phyloP scores from a whole-genome alignment of 2,329 filamentous ascomycete species.

The Monascus ruber region DNA sequence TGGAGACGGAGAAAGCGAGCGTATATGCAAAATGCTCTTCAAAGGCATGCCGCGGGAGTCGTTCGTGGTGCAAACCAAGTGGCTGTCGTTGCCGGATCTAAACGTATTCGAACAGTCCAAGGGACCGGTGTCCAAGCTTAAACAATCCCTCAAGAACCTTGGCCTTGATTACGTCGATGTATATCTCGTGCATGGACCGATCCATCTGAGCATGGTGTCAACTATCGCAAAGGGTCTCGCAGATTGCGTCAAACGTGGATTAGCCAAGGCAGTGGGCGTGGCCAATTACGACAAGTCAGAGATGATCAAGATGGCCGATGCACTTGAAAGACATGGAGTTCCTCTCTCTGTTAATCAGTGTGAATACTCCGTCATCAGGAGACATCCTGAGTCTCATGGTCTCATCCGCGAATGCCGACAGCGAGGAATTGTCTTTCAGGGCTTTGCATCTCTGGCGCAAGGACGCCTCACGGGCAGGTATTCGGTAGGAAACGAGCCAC shows the following conservation, averaged over 20 bases:
- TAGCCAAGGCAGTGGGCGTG: conserved; percentile 33
- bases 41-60: conserved; percentile 21
- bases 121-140: conserved; percentile 25
- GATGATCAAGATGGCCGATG: conserved; percentile 34
- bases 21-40: conserved; percentile 31
- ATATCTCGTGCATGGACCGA: conserved; percentile 35
- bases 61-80: conserved; percentile 34
- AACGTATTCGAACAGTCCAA: conserved; percentile 21
- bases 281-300: conserved; percentile 34
- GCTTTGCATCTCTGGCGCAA: conserved; percentile 31
- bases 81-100: conserved; percentile 19
- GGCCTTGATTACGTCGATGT: conserved; percentile 32
- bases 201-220: conserved; percentile 29
- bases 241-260: conserved; percentile 31
- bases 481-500: conserved; percentile 25
- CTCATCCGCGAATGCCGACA: conserved; percentile 30
- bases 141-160: conserved; percentile 27
- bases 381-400: conserved; percentile 29
- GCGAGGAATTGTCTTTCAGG: conserved; percentile 32
- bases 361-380: conserved; percentile 34
- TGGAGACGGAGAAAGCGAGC: conserved; percentile 31
- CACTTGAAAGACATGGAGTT: conserved; percentile 24
- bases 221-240: conserved; percentile 32
- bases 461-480: conserved; percentile 33
- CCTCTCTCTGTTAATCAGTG: conserved; percentile 36